Conservation (phyloP, 768 basidiomycete genomes). For the Termitomyces heimii region DNA sequence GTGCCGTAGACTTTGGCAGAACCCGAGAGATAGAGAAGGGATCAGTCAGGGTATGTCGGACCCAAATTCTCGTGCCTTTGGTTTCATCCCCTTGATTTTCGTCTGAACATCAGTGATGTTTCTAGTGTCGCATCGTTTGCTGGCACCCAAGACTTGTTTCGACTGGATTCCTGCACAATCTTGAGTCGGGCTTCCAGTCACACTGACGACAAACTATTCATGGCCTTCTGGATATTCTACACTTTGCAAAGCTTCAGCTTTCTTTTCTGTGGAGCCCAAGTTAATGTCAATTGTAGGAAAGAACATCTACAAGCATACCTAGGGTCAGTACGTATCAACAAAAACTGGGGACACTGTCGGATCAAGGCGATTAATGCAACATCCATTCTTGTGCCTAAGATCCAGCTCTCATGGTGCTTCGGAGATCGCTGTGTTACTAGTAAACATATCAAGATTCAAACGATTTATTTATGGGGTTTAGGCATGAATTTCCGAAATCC, state of each 20-base stretch:
- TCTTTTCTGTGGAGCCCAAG: neutral
- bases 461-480: too few species aligned
- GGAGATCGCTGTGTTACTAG: neutral
- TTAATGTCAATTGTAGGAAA: neutral
- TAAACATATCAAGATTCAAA: neutral
- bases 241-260: neutral
- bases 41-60: neutral
- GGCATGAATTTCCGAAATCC: too few species aligned
- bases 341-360: neutral
- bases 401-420: neutral
- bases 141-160: neutral
- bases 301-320: neutral
- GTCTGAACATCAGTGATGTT: too few species aligned
- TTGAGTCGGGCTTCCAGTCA: neutral
- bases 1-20: neutral
- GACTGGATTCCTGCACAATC: neutral
- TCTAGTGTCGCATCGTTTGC: neutral
- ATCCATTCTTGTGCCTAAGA: too few species aligned
- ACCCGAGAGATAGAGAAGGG: neutral
- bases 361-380: neutral
- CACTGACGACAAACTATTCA: neutral
- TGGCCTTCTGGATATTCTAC: neutral
- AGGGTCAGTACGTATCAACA: neutral
- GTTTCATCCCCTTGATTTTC: neutral
- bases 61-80: neutral